Conservation (phyloP, 495 filamentous ascomycete genomes). For the Penicillium roqueforti region DNA sequence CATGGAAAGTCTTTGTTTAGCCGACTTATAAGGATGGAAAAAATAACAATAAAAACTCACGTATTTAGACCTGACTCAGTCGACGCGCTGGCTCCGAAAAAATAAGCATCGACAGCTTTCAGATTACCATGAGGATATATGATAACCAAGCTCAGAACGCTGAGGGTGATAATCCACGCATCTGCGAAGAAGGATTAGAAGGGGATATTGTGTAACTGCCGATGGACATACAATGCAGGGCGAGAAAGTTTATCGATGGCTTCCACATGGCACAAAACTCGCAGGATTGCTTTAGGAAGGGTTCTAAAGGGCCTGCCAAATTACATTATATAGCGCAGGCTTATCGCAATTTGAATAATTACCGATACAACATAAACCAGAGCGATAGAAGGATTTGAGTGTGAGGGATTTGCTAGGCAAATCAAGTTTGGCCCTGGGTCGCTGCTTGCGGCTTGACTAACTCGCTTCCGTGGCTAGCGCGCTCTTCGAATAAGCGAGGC, state of each 20-base stretch:
- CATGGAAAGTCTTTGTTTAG: not conserved
- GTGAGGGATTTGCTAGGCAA: slow-evolving; percentile 1
- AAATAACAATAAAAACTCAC: slow-evolving; percentile 19
- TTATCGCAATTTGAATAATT: not conserved
- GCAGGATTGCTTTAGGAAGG: not conserved
- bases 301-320: not conserved
- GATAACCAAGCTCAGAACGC: slow-evolving; percentile 33
- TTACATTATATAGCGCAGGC: not conserved
- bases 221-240: slow-evolving; percentile 49
- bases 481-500: no score
- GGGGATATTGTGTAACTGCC: not conserved
- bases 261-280: slow-evolving; percentile 23
- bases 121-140: slow-evolving; percentile 41
- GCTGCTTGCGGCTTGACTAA: no score
- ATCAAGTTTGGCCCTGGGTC: not conserved
- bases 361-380: not conserved
- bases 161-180: slow-evolving; percentile 33
- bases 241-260: slow-evolving; percentile 59
- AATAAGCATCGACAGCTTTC: slow-evolving; percentile 39
- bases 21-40: not conserved
- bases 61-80: slow-evolving; percentile 43
- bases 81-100: slow-evolving; percentile 41
- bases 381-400: not conserved
- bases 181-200: slow-evolving; percentile 18
- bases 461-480: no score